Evolutionary conservation across 176 grass and related monocot species (phyloP), one percentile per base, ranked within the genome.

Genomic region (Bromus sterilis): DNA sequence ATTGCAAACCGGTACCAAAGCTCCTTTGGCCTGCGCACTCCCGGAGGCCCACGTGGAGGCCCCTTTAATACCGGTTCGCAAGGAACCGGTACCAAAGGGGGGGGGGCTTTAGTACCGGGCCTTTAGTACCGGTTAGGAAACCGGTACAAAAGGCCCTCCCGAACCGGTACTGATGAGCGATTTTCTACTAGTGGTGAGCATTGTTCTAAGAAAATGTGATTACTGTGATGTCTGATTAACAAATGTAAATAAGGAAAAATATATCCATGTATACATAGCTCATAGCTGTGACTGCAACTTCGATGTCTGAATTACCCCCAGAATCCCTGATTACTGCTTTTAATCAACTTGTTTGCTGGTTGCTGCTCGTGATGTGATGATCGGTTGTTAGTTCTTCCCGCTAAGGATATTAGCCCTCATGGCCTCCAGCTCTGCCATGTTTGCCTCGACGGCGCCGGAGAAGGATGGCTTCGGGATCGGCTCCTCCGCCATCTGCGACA

Each of bases 371-470:
- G 8, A 32, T 25, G 4, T 44, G 40, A 46, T 14, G 42, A 66
- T 85, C 33, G 37, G 39, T 80, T 36, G 39, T 32, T 66, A 74
- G 66, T 88, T 88, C 66, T 86, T 86, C 2, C 1, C 77, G 57
- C 51, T 76, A 6, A 86, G 76, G 75, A 91, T 86, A 78, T 85
- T 86, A 34, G 86, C 83, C 74, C 80, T 93, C 84, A 93, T 84
- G 39, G 91, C 70, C 64, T 97, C 91, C 34, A 92, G 73, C 42
- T 93, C 86, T n/a, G 84, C 85, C 56, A 76, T 65, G 82, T 97
- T 89, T 14, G 42, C 70, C 56, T 74, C 86, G 55, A 60, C 23
- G 42, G 24, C 75, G n/a, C 29, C 36, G n/a, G 91, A 67, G 83
- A 86, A 85, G 29, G 79, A 68, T 15, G 89, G 89, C 78, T 94